phyloP scores from a whole-genome alignment of 1,139 yeast species.

The Geotrichum klebahnii region DNA sequence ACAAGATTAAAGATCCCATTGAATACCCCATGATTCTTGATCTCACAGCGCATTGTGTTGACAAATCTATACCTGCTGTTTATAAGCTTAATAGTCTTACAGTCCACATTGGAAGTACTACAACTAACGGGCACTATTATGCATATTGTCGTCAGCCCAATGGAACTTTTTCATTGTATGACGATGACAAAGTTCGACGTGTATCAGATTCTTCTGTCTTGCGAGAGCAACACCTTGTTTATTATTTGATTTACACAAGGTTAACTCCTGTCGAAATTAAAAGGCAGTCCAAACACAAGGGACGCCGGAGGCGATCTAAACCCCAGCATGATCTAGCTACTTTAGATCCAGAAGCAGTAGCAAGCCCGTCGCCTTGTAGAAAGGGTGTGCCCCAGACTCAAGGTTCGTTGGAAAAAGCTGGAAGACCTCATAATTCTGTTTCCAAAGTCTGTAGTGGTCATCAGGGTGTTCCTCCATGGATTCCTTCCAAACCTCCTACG shows the following conservation, averaged over 20 bases:
- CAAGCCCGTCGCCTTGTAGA: too few relatives aligned
- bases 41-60: conserved; percentile 55
- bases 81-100: conserved; percentile 82
- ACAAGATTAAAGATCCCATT: conserved; percentile 84
- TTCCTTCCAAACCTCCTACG: too few relatives aligned
- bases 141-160: conserved; percentile 91
- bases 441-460: too few relatives aligned
- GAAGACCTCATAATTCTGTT: too few relatives aligned
- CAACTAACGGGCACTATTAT: conserved; percentile 88
- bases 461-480: too few relatives aligned
- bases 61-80: conserved; percentile 46
- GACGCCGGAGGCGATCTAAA: too few relatives aligned
- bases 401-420: too few relatives aligned
- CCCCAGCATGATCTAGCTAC: too few relatives aligned
- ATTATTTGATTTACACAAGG: conserved; percentile 72
- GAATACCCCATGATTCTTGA: conserved; percentile 75
- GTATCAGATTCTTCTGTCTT: conserved; percentile 70
- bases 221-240: conserved; percentile 75
- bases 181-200: conserved; percentile 80
- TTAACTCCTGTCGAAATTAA: conserved; percentile 26
- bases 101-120: conserved; percentile 90
- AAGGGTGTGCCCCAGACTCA: too few relatives aligned
- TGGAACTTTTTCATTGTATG: conserved; percentile 80
- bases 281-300: too few relatives aligned
- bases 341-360: too few relatives aligned